Conservation (phyloP, 306 rosid species). For the Cercis canadensis region DNA sequence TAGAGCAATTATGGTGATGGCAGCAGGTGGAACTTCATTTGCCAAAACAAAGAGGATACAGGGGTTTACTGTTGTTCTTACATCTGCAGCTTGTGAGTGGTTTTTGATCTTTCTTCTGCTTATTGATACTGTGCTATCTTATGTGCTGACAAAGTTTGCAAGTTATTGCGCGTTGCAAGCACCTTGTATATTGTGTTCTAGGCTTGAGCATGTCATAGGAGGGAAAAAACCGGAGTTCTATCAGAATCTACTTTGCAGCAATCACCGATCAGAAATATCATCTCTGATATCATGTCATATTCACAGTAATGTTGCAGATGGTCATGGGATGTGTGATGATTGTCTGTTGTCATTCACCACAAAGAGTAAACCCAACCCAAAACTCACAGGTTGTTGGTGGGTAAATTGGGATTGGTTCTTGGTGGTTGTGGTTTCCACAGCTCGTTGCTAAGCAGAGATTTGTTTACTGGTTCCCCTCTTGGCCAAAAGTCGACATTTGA, state of each 20-base stretch:
- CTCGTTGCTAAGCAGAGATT: constrained; percentile 39
- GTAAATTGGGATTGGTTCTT: constrained; percentile 56
- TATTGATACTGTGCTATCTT: constrained; percentile 62
- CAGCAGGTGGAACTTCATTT: constrained; percentile 49
- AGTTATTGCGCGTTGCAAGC: constrained; percentile 67
- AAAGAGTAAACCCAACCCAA: constrained; percentile 37
- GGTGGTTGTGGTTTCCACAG: constrained; percentile 50
- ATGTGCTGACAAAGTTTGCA: constrained; percentile 69
- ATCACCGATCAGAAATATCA: constrained; percentile 68
- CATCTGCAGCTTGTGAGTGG: constrained; percentile 91
- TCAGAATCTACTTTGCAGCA: constrained; percentile 62
- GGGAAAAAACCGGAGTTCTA: constrained; percentile 49
- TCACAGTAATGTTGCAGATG: constrained; percentile 61
- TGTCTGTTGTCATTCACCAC: constrained; percentile 56
- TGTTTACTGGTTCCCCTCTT: constrained; percentile 41
- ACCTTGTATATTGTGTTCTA: constrained; percentile 85
- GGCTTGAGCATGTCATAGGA: constrained; percentile 67
- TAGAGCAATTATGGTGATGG: constrained; percentile 55
- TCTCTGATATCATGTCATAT: constrained; percentile 61
- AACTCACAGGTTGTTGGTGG: constrained; percentile 51
- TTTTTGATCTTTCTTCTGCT: constrained; percentile 77
- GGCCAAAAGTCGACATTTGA: constrained; percentile 37
- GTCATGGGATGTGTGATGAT: constrained; percentile 68
- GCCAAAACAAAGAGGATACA: constrained; percentile 50
- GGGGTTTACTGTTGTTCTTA: constrained; percentile 51